A percentile compares a stretch with the other conserved stretches of the same genome.
These are phyloP conservation scores for Dillenia suffruticosa DNA, from an alignment of 164 flowering plant species.

Conservation along the genomic window DNA sequence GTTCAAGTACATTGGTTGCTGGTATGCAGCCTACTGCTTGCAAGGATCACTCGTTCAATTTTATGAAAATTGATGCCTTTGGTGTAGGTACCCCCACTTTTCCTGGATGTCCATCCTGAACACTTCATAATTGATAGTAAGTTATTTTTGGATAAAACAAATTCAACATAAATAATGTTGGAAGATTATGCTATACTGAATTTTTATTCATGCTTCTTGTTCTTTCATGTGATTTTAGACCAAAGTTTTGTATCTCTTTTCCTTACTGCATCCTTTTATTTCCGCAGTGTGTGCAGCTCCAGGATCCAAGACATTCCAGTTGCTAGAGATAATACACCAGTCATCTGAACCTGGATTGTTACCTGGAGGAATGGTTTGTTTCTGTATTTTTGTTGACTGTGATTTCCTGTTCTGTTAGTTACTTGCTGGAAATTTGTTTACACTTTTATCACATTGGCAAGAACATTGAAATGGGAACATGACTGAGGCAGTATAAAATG, in stretches of 20 bases:
- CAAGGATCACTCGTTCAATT: too few species aligned
- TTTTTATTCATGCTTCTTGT: neutral
- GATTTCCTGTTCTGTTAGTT: neutral
- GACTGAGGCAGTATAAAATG: too few species aligned
- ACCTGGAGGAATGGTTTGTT: conserved; percentile 88
- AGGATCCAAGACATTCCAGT: conserved; percentile 96
- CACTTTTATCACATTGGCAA: too few species aligned
- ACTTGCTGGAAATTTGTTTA: neutral
- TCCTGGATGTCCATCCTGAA: conserved; percentile 78
- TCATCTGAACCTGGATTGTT: conserved; percentile 54
- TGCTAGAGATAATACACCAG: conserved; percentile 88
- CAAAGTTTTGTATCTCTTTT: conserved; percentile 1
- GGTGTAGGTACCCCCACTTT: conserved; percentile 89
- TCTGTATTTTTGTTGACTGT: neutral
- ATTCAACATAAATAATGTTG: too few species aligned
- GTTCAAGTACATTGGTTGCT: too few species aligned
- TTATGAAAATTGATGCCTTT: conserved; percentile 5
- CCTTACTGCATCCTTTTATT: conserved; percentile 13
- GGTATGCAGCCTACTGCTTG: too few species aligned
- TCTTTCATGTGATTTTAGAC: neutral
- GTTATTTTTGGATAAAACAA: conserved; percentile 18
- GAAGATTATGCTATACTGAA: too few species aligned
- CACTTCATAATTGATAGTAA: conserved; percentile 95
- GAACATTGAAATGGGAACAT: too few species aligned
- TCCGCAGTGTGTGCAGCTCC: conserved; percentile 99